phyloP scores from a whole-genome alignment of 352 stramenopile genomes.

The Thalassiosira hispida region DNA sequence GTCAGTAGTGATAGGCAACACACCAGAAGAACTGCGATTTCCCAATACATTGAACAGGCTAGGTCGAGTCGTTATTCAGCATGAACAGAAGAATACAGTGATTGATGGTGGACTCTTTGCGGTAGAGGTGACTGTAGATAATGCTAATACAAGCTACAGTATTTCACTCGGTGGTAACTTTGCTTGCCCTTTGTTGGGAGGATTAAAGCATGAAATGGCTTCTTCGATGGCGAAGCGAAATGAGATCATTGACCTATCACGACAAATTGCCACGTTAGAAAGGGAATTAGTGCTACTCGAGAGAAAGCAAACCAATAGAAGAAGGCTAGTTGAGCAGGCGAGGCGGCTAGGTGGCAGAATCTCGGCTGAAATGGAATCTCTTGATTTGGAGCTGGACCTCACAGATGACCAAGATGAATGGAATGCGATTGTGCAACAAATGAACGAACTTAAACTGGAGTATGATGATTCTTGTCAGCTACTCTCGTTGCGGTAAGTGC shows the following conservation, averaged over 20 bases:
- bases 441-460: background rate
- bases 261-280: background rate
- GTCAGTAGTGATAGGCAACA: background rate
- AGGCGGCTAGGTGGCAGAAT: background rate
- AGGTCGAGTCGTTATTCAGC: conserved; percentile 3
- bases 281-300: background rate
- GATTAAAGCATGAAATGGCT: background rate
- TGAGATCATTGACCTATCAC: background rate
- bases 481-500: conserved; percentile 2
- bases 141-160: conserved; percentile 1
- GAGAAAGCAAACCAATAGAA: background rate
- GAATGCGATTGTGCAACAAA: background rate
- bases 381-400: conserved; percentile 1
- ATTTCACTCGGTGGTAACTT: background rate
- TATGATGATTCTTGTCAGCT: background rate
- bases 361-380: background rate
- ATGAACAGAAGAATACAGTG: background rate
- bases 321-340: background rate
- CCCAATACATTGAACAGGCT: conserved; percentile 7
- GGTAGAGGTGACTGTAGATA: background rate
- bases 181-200: background rate
- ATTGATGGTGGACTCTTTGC: conserved; percentile 19
- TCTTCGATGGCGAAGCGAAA: background rate
- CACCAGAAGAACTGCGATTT: background rate
- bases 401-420: conserved; percentile 9